Percentiles rank a stretch among this genome's conserved stretches.
Conservation (phyloP, 768 basidiomycete species). For the Boletus edulis region DNA sequence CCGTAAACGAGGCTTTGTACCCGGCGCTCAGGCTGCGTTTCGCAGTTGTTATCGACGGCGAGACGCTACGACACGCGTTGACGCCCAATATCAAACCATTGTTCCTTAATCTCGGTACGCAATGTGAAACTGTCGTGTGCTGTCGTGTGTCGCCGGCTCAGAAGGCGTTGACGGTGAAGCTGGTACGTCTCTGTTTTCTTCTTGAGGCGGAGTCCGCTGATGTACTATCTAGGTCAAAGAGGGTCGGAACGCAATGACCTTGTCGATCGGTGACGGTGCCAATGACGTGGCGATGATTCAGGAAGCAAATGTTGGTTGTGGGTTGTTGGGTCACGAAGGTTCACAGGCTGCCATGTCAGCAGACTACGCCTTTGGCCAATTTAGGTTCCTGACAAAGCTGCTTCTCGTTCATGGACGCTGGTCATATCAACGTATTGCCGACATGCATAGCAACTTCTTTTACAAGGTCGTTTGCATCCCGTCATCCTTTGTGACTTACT, state of each 20-base stretch:
- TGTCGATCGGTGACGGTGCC: conserved; percentile 95
- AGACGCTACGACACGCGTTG: conserved; percentile 83
- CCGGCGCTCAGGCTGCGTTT: conserved; percentile 69
- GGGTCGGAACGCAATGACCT: conserved; percentile 91
- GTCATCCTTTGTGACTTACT: background rate
- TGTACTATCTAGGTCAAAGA: conserved; percentile 73
- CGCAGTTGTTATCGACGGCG: conserved; percentile 97
- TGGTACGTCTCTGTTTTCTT: conserved; percentile 48
- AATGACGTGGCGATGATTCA: conserved; percentile 99
- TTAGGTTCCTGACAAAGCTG: conserved; percentile 88
- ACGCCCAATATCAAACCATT: conserved; percentile 73
- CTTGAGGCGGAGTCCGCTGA: background rate
- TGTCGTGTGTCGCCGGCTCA: conserved; percentile 97
- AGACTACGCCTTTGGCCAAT: conserved; percentile 97
- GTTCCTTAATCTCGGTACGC: conserved; percentile 90
- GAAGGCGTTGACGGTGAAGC: conserved; percentile 94
- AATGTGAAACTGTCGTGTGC: conserved; percentile 97
- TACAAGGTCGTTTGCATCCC: conserved; percentile 63
- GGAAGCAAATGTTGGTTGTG: conserved; percentile 97
- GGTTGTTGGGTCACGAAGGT: conserved; percentile 90
- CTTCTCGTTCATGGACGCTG: conserved; percentile 94
- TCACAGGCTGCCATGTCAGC: conserved; percentile 99
- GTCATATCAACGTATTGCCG: conserved; percentile 95
- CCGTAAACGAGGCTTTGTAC: conserved; percentile 62
- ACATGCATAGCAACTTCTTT: conserved; percentile 98